A percentile compares a stretch with the other conserved stretches of the same genome.
Evolutionary conservation across 108 stramenopile genomes (phyloP).

Genomic region (Fistulifera pelliculosa): DNA sequence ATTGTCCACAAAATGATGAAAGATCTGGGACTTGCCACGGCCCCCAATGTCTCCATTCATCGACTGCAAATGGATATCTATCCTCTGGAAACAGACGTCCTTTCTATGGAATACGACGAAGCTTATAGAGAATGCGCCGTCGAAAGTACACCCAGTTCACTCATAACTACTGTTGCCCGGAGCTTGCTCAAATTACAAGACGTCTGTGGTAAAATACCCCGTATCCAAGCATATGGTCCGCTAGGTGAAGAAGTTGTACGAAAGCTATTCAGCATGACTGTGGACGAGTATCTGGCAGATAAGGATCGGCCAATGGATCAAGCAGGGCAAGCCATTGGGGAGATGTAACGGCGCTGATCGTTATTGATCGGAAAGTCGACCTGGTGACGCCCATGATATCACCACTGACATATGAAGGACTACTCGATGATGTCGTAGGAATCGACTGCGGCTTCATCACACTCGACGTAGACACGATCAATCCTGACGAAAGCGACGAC

Average conservation of each 20-base stretch:
- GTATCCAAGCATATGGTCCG: conserved; percentile 63
- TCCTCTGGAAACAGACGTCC: conserved; percentile 41
- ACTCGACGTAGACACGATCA: conserved; percentile 41
- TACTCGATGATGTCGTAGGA: conserved; percentile 88
- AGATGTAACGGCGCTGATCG: conserved; percentile 66
- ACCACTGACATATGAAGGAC: conserved; percentile 93
- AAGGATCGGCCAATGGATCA: conserved; percentile 1
- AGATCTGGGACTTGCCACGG: conserved; percentile 12
- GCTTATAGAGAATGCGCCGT: conserved; percentile 31
- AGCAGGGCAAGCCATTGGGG: neutral
- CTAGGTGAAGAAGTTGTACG: conserved; percentile 63
- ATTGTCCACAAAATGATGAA: conserved; percentile 19
- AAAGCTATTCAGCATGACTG: conserved; percentile 46
- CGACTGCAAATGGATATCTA: conserved; percentile 40
- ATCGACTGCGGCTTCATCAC: conserved; percentile 63
- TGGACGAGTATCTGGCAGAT: conserved; percentile 46
- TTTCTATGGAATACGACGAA: conserved; percentile 29
- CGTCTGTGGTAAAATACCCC: conserved; percentile 50
- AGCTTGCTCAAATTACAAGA: conserved; percentile 73
- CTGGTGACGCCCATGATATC: conserved; percentile 90
- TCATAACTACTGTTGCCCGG: conserved; percentile 52
- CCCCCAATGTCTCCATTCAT: conserved; percentile 22
- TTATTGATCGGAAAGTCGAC: conserved; percentile 88
- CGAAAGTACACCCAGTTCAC: conserved; percentile 53
- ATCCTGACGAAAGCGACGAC: conserved; percentile 51